These are phyloP conservation scores for Penicillium italicum DNA, from an alignment of 2,329 filamentous ascomycete genomes.

Conservation along the genomic window DNA sequence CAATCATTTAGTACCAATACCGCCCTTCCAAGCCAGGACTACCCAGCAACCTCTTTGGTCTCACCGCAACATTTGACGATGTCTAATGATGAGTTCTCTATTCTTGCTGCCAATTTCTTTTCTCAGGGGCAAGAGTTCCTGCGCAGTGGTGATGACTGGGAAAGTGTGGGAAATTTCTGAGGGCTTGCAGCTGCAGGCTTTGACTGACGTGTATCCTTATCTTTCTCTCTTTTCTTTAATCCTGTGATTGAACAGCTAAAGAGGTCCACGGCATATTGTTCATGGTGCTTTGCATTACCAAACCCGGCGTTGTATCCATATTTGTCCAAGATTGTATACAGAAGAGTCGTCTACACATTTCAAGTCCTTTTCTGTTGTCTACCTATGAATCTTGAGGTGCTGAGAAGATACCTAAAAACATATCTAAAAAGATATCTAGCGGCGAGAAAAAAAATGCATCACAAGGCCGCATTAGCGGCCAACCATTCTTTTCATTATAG, in stretches of 20 bases:
- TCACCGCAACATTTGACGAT: conserved; percentile 26
- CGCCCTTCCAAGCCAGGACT: conserved; percentile 16
- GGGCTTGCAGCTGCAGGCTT: background rate
- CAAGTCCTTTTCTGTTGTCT: no score
- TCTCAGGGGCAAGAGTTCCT: conserved; percentile 45
- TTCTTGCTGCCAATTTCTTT: conserved; percentile 49
- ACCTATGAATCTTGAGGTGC: no score
- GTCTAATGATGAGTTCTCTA: conserved; percentile 44
- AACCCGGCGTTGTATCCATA: background rate
- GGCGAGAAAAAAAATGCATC: no score
- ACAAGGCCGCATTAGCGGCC: no score
- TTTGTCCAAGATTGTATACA: background rate
- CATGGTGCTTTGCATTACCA: background rate
- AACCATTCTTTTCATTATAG: background rate
- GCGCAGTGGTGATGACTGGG: conserved; percentile 38
- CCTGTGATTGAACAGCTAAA: background rate
- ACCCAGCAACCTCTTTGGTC: conserved; percentile 16
- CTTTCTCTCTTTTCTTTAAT: background rate
- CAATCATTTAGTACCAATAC: conserved; percentile 22
- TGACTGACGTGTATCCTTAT: background rate
- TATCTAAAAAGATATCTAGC: no score
- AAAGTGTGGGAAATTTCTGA: conserved; percentile 33
- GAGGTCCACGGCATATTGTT: background rate
- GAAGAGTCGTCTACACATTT: no score
- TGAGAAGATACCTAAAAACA: no score